Evolutionary conservation across 1,284 basidiomycete genomes (phyloP).

Genomic region (Cutaneotrichosporon daszewskae): DNA sequence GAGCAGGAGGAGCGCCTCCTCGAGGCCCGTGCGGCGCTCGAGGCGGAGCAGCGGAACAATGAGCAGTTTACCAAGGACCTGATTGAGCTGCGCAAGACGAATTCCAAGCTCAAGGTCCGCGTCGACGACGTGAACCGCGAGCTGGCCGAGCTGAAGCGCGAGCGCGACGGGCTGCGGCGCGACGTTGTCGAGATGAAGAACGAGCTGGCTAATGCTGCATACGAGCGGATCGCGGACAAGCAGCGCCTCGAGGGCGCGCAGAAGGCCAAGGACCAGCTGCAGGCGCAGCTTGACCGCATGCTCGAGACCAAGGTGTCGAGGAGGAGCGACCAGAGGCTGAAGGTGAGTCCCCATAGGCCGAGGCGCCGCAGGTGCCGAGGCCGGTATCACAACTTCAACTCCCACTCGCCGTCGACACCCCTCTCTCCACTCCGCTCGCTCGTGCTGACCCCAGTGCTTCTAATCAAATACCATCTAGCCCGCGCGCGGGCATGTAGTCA

Average conservation of each 20-base stretch:
- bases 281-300: slow-evolving; percentile 36
- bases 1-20: slow-evolving; percentile 10
- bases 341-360: slow-evolving; percentile 24
- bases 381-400: slow-evolving; percentile 22
- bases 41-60: slow-evolving; percentile 16
- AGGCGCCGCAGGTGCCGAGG: background rate
- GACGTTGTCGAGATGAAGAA: slow-evolving; percentile 23
- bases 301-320: slow-evolving; percentile 40
- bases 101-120: slow-evolving; percentile 38
- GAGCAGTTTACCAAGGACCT: slow-evolving; percentile 21
- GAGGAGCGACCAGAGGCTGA: slow-evolving; percentile 33
- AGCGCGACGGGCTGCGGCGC: slow-evolving; percentile 25
- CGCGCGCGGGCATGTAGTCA: slow-evolving; percentile 13
- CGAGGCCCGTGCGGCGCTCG: slow-evolving; percentile 12
- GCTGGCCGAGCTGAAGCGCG: slow-evolving; percentile 27
- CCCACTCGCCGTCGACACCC: background rate
- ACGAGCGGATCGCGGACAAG: slow-evolving; percentile 34
- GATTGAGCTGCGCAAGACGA: slow-evolving; percentile 23
- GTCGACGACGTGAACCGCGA: slow-evolving; percentile 24
- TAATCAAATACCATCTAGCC: background rate
- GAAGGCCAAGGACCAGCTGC: slow-evolving; percentile 31
- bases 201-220: slow-evolving; percentile 25
- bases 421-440: background rate
- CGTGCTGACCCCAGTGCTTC: background rate
- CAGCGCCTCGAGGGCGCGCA: slow-evolving; percentile 33